phyloP scores from a whole-genome alignment of 257 asterid species.

The Primulina huaijiensis region DNA sequence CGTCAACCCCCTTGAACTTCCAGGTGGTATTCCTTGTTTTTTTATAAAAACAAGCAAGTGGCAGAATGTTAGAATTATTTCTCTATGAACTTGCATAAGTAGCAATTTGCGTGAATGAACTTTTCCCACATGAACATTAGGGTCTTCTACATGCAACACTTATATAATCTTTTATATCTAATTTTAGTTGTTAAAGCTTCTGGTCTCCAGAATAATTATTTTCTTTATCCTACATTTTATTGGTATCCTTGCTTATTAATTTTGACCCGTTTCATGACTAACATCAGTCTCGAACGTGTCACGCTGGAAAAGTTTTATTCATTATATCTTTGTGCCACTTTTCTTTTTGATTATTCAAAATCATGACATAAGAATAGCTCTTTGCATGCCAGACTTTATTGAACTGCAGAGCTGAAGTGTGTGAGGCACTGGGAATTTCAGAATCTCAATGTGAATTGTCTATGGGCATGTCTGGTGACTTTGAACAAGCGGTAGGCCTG shows the following conservation, averaged over 20 bases:
- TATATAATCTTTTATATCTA: background rate
- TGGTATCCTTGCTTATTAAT: slow-evolving; percentile 6
- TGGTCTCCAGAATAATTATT: slow-evolving; percentile 1
- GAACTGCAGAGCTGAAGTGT: slow-evolving; percentile 70
- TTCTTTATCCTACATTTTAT: background rate
- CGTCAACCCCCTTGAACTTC: slow-evolving; percentile 85
- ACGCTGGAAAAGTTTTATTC: background rate
- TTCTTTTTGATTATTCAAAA: slow-evolving; percentile 1
- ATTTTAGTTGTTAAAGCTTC: background rate
- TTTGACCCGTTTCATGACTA: background rate
- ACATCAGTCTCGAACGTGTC: background rate
- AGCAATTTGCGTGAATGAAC: background rate
- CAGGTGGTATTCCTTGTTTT: slow-evolving; percentile 41
- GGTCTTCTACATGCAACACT: background rate
- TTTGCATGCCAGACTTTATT: slow-evolving; percentile 46
- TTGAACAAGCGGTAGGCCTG: slow-evolving; percentile 70
- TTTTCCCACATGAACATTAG: background rate
- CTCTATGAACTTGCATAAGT: background rate
- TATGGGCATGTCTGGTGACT: slow-evolving; percentile 96
- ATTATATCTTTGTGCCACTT: background rate
- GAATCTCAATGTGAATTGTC: slow-evolving; percentile 72
- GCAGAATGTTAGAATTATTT: slow-evolving; percentile 11
- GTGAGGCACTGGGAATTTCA: slow-evolving; percentile 63
- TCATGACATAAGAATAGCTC: slow-evolving; percentile 18
- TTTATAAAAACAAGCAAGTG: background rate